phyloP scores from a whole-genome alignment of 1,284 basidiomycete species.

The Rhodotorula glutinis region DNA sequence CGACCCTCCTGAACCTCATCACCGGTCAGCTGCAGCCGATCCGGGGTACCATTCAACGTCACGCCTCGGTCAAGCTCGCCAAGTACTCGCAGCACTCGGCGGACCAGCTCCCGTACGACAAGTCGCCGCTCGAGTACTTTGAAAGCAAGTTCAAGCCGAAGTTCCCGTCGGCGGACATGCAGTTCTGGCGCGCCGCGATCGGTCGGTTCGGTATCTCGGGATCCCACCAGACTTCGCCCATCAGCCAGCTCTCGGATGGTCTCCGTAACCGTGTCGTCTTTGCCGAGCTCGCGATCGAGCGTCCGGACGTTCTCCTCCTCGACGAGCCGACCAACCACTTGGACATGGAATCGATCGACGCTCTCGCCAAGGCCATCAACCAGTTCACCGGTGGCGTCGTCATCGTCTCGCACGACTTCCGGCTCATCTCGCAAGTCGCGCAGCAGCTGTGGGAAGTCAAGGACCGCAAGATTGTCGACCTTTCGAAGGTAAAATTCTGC shows the following conservation, averaged over 20 bases:
- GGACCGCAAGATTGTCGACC: slow-evolving; percentile 86
- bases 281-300: slow-evolving; percentile 64
- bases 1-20: slow-evolving; percentile 93
- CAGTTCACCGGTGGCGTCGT: slow-evolving; percentile 97
- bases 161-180: slow-evolving; percentile 89
- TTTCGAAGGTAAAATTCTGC: slow-evolving; percentile 59
- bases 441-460: slow-evolving; percentile 99
- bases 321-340: slow-evolving; percentile 85
- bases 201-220: slow-evolving; percentile 95
- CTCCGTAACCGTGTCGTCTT: slow-evolving; percentile 92
- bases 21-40: slow-evolving; percentile 75
- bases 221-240: slow-evolving; percentile 86
- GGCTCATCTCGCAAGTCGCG: slow-evolving; percentile 67
- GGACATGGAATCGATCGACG: slow-evolving; percentile 93
- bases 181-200: slow-evolving; percentile 91
- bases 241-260: slow-evolving; percentile 92
- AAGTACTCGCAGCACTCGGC: slow-evolving; percentile 95
- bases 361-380: slow-evolving; percentile 89
- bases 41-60: slow-evolving; percentile 82
- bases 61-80: slow-evolving; percentile 81
- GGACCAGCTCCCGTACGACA: slow-evolving; percentile 94
- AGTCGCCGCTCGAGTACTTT: slow-evolving; percentile 91
- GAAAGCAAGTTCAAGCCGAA: slow-evolving; percentile 73
- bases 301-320: slow-evolving; percentile 51
- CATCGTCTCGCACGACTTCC: slow-evolving; percentile 94